These are phyloP conservation scores for Tolypocladium ophioglossoides DNA, from an alignment of 2,329 filamentous ascomycete species.

Conservation along the genomic window DNA sequence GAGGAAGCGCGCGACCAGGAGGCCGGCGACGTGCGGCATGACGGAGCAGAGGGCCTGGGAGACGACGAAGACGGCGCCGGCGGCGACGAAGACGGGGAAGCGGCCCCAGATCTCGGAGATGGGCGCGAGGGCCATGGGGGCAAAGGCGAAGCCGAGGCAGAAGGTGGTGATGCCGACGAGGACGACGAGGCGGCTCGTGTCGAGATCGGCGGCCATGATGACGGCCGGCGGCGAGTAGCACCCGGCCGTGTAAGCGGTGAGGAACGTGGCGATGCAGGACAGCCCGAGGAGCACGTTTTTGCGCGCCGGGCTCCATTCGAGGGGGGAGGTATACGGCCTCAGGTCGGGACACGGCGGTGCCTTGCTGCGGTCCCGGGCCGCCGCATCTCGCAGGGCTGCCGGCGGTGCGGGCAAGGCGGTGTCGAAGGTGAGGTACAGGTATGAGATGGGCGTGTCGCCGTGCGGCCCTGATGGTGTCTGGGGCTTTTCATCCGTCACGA, in stretches of 20 bases:
- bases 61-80: constrained; percentile 60
- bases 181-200: constrained; percentile 54
- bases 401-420: constrained; percentile 22
- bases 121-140: constrained; percentile 81
- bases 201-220: constrained; percentile 56
- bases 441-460: constrained; percentile 19
- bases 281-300: constrained; percentile 65
- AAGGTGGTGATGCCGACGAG: constrained; percentile 72
- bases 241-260: constrained; percentile 74
- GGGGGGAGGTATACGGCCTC: constrained; percentile 55
- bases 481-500: constrained; percentile 1
- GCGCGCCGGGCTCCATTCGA: constrained; percentile 57
- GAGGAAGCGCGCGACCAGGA: constrained; percentile 67
- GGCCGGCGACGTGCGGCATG: constrained; percentile 57
- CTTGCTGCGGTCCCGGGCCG: constrained; percentile 14
- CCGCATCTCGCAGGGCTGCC: constrained; percentile 6
- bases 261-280: constrained; percentile 63
- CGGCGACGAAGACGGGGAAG: constrained; percentile 67
- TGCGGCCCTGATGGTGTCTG: background rate
- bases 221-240: constrained; percentile 61
- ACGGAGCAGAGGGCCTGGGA: constrained; percentile 66
- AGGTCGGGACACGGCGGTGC: constrained; percentile 55
- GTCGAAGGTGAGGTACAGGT: constrained; percentile 30
- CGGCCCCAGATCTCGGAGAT: constrained; percentile 84
- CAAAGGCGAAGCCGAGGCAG: constrained; percentile 68